Conservation (phyloP, 805 yeast species). For the Lachancea nothofagi region DNA sequence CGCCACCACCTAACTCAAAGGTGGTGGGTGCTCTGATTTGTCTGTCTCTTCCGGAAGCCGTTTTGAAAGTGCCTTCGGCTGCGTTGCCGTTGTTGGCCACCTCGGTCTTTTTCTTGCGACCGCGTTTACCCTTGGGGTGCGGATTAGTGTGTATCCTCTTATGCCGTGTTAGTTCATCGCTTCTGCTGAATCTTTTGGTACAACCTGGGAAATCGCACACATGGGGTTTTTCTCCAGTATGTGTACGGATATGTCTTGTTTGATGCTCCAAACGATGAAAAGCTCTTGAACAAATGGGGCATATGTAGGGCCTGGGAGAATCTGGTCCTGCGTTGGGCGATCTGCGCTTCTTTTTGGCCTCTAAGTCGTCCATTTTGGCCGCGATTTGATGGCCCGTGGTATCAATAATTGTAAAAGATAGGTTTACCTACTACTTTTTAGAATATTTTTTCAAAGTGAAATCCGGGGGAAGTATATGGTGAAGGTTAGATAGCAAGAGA, state of each 20-base stretch:
- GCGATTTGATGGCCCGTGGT: background rate
- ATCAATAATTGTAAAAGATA: background rate
- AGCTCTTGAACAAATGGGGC: conserved; percentile 69
- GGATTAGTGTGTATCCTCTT: conserved; percentile 69
- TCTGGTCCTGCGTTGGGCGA: conserved; percentile 18
- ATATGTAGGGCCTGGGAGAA: conserved; percentile 56
- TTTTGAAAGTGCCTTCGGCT: conserved; percentile 1
- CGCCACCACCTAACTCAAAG: conserved; percentile 8
- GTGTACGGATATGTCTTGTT: conserved; percentile 73
- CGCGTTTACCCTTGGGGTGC: conserved; percentile 56
- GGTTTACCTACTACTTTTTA: background rate
- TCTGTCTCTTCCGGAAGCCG: conserved; percentile 6
- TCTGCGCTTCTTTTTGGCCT: conserved; percentile 11
- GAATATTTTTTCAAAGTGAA: background rate
- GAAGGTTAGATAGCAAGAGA: no score
- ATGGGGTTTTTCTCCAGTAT: conserved; percentile 79
- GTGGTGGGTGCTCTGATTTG: conserved; percentile 8
- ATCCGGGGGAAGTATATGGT: background rate
- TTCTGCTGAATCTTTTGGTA: conserved; percentile 58
- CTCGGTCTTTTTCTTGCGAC: conserved; percentile 35
- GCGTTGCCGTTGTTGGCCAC: conserved; percentile 1
- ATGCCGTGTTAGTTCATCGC: conserved; percentile 73
- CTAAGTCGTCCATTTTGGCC: conserved; percentile 8
- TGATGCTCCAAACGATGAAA: conserved; percentile 74
- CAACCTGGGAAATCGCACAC: conserved; percentile 70